Evolutionary conservation across 225 moss, liverwort and hornwort genomes (phyloP), one percentile per base, ranked within the genome.

Genomic region (Marchantia polymorpha): DNA sequence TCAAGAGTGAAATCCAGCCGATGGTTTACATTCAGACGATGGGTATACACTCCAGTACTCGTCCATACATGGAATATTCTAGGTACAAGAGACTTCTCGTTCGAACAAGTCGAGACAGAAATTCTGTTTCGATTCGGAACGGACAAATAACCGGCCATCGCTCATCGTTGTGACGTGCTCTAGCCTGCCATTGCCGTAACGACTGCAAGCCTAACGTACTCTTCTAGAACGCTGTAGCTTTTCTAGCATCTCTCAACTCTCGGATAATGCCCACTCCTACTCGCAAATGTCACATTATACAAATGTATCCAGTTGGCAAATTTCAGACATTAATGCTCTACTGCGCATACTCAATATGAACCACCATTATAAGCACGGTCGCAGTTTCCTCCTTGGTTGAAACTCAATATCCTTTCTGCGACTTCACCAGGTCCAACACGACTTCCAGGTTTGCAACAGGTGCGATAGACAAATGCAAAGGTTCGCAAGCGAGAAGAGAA

Each of bases 21-120:
- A 61, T 61, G 61, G 61, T 61, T 61, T 23, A 7, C 8, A 61
- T 61, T 7, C 39, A 39, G 23, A 22, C 17, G 16, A 61, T 61
- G 61, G 61, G 19, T 59, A 0, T 20, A 12, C 17, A 16, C 22
- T 5, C 23, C n/a, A 19, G 7, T 39, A 22, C 61, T 22, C 23
- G 23, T 23, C n/a, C 65, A 65, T 65, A 13, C 65, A 65, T 65
- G 65, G 65, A 65, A 65, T 9, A 13, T 65, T 65, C 65, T 65
- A 27, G 65, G 65, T 26, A 27, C 25, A 27, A 11, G 27, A 23
- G 10, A 8, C 64, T 8, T 23, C 11, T 22, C 17, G 60, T 60
- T 17, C 60, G 17, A 17, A 22, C 17, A 60, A 60, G n/a, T 13
- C 17, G 20, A 58, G 4, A 20, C 58, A 39, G 39, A 39, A 2